Evolutionary conservation across 768 basidiomycete genomes (phyloP).

Genomic region (Lactifluus hygrophoroides): DNA sequence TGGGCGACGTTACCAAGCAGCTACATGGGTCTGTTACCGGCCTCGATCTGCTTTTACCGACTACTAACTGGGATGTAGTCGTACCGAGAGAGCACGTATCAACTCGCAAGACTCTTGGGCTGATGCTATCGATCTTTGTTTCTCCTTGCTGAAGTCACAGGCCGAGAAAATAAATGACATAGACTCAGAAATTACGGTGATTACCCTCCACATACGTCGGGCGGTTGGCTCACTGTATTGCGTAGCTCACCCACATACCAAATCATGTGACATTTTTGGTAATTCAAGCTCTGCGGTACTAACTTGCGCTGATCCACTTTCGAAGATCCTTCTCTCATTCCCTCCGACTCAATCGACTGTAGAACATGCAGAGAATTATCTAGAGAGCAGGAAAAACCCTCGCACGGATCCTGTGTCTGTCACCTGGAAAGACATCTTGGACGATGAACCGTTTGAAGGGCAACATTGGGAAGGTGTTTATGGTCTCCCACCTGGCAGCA

Average conservation of each 20-base stretch:
- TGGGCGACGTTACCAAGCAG: slow-evolving; percentile 44
- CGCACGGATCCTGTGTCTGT: slow-evolving; percentile 32
- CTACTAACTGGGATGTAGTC: slow-evolving; percentile 31
- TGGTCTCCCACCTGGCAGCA: slow-evolving; percentile 42
- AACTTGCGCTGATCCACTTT: neutral
- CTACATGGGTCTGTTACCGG: slow-evolving; percentile 41
- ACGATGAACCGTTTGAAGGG: slow-evolving; percentile 77
- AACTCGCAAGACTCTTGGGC: slow-evolving; percentile 54
- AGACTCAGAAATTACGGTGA: slow-evolving; percentile 58
- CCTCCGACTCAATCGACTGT: slow-evolving; percentile 44
- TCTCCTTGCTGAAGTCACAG: slow-evolving; percentile 42
- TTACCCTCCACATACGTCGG: neutral
- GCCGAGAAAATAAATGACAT: slow-evolving; percentile 46
- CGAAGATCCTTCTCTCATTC: slow-evolving; percentile 48
- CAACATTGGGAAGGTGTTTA: slow-evolving; percentile 80
- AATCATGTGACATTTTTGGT: slow-evolving; percentile 71
- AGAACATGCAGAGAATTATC: slow-evolving; percentile 44
- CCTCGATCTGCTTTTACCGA: neutral
- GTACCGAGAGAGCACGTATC: slow-evolving; percentile 60
- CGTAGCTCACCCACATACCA: slow-evolving; percentile 28
- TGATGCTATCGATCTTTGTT: slow-evolving; percentile 49
- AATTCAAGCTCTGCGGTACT: neutral
- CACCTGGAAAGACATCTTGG: slow-evolving; percentile 74
- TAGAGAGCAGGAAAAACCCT: slow-evolving; percentile 41
- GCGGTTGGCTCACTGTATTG: neutral